Evolutionary conservation across 2,329 filamentous ascomycete species (phyloP).

Genomic region (Curvularia spicifera): DNA sequence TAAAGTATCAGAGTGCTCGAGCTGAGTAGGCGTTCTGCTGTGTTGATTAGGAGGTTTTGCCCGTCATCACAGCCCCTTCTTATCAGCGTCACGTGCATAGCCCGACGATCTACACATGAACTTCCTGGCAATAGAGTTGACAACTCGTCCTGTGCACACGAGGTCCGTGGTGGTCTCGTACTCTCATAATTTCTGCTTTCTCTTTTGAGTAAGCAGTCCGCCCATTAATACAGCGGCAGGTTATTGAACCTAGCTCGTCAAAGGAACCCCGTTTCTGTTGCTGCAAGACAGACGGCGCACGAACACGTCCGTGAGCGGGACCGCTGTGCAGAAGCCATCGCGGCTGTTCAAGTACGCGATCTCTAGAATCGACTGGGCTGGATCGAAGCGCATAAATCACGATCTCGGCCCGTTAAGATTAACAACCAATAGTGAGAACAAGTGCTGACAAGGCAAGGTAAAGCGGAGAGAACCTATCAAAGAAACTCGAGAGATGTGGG

Average conservation of each 20-base stretch:
- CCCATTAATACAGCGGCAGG: not conserved
- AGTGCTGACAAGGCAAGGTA: not conserved
- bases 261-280: not conserved
- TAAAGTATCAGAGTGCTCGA: not conserved
- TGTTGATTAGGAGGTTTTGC: not conserved
- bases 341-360: not conserved
- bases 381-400: not conserved
- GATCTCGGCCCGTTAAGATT: not conserved
- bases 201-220: not conserved
- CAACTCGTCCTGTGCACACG: not conserved
- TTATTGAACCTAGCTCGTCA: not conserved
- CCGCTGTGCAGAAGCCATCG: not conserved
- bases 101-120: not conserved
- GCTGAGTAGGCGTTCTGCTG: not conserved
- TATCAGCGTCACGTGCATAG: not conserved
- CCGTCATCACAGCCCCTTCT: not conserved
- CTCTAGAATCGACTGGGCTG: not conserved
- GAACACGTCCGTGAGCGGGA: not conserved
- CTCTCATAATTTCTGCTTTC: not conserved
- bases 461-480: not conserved
- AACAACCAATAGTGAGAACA: not conserved
- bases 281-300: not conserved
- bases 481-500: not conserved
- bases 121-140: not conserved
- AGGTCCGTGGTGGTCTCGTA: not conserved